Base-by-base conservation (phyloP, 768 basidiomycete species). In the Amanita jacksonii region DNA sequence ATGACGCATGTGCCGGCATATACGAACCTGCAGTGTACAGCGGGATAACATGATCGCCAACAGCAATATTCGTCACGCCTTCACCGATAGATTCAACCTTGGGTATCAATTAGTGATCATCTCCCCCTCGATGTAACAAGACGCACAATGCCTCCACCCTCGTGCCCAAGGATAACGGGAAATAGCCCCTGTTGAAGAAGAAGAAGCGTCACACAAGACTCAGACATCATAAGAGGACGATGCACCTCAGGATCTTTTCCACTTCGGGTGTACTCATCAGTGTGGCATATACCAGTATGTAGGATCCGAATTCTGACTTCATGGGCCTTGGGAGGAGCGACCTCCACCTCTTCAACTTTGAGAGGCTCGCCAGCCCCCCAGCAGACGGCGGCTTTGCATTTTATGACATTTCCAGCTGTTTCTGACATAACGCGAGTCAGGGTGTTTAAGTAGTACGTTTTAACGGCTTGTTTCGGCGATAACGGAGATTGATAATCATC, bases 31-130 rank as follows among this genome's bases (percentile, higher is more conserved):
- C 92, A 23, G 91, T 97, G 63, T 97, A 92, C 41, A 99, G 77
- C 15, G 96, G 96, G 51, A 99, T 79, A 54, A 98, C 96, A 72
- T 97, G 94, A 61, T 99, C 94, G 18, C 94, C 96, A n/a, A 72
- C 70, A 38, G 66, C 59, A 43, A 77, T 73, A 48, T 51, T 71
- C 18, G 85, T 88, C n/a, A 99, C 96, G 27, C 89, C 91, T 61
- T 91, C 88, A 32, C 96, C 96, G 22, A 99, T 73, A n/a, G 87
- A 91, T 69, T 99, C 96, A 49, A 98, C 92, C 88, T 92, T 52
- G 33, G 37, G 31, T 22, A 49, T 30, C 24, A 35, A 50, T 57
- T 32, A 52, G 43, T n/a, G 3, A 10, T 24, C 32, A 38, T 12
- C 13, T 51, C 28, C 18, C 36, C 41, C n/a, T 16, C 15, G 30